Conservation (phyloP, 78 protist species). For the Cavenderia fasciculata region DNA sequence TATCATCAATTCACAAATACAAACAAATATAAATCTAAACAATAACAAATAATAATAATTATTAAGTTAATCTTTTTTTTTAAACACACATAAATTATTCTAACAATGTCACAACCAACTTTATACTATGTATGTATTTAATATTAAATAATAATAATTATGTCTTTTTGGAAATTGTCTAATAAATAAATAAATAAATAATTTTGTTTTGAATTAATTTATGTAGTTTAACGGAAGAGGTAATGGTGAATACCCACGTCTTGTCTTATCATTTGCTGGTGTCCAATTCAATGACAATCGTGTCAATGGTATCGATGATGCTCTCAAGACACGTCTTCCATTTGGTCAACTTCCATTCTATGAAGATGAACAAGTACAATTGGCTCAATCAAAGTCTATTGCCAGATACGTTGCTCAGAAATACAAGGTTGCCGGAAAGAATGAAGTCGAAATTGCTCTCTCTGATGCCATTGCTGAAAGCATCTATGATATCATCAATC, state of each 20-base stretch:
- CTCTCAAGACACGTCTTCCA: not conserved
- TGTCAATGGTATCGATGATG: not conserved
- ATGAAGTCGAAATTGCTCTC: not conserved
- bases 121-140: not conserved
- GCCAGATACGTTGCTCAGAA: not conserved
- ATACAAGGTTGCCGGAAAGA: not conserved
- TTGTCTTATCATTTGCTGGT: not conserved
- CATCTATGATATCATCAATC: not conserved
- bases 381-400: not conserved
- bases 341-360: slow-evolving; percentile 63
- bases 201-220: not conserved
- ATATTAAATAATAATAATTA: not conserved
- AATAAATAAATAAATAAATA: too few relatives aligned
- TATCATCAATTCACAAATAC: too few relatives aligned
- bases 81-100: too few relatives aligned
- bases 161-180: not conserved
- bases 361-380: not conserved
- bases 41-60: too few relatives aligned
- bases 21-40: too few relatives aligned
- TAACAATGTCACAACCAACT: too few relatives aligned
- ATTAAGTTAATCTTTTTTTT: too few relatives aligned
- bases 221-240: slow-evolving; percentile 8
- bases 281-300: not conserved
- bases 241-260: not conserved
- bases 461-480: not conserved